Evolutionary conservation across 441 rosid species (phyloP).

Genomic region (Pelargonium myrrhifolium): DNA sequence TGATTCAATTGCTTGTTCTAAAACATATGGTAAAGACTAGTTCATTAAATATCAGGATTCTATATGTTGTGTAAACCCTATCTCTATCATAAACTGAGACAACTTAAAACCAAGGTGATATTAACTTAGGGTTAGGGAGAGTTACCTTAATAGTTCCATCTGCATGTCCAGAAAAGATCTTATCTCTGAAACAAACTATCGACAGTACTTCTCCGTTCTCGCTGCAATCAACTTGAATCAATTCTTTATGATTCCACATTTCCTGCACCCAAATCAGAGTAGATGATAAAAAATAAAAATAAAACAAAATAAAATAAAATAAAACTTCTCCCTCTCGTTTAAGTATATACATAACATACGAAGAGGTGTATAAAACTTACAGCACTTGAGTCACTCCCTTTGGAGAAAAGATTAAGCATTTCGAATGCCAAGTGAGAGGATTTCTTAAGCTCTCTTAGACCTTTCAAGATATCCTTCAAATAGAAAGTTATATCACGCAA

Average conservation of each 20-base stretch:
- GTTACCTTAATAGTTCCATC: constrained; percentile 71
- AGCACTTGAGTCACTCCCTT: constrained; percentile 50
- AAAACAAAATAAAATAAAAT: too few species aligned
- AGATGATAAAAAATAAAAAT: too few species aligned
- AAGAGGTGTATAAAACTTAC: constrained; percentile 35
- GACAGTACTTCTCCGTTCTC: constrained; percentile 57
- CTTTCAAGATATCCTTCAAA: constrained; percentile 54
- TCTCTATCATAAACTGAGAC: neutral
- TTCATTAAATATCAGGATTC: neutral
- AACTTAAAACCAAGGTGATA: neutral
- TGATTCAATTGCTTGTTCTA: neutral
- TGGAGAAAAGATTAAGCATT: constrained; percentile 46
- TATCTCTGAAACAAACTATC: constrained; percentile 44
- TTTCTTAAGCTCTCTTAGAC: constrained; percentile 52
- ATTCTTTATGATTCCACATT: constrained; percentile 62
- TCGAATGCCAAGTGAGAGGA: constrained; percentile 53
- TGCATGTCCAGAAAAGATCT: constrained; percentile 66
- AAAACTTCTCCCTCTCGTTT: neutral
- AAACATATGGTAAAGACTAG: neutral
- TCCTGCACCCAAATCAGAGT: constrained; percentile 34
- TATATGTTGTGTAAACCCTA: neutral
- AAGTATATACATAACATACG: neutral
- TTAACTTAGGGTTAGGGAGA: neutral
- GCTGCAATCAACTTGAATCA: constrained; percentile 50
- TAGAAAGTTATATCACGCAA: constrained; percentile 36